Percentiles rank a stretch among this genome's conserved stretches.
Evolutionary conservation across 176 grass and related monocot species (phyloP).

Genomic region (Tillandsia fasciculata): DNA sequence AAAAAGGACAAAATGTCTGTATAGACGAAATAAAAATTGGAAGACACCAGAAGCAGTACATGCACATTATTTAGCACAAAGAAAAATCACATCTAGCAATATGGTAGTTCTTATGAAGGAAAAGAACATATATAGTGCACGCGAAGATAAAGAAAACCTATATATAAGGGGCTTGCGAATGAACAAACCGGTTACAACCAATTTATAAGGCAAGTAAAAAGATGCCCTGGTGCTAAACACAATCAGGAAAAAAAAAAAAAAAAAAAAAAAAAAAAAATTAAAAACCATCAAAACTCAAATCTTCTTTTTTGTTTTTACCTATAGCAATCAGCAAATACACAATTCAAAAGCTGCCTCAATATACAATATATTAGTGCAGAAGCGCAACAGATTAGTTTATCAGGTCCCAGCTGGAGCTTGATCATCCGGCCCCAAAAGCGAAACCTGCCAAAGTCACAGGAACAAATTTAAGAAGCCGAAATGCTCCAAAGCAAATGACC

Average conservation of each 20-base stretch:
- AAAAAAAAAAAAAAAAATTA: conserved; percentile 10
- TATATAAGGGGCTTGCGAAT: not conserved
- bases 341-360: conserved; percentile 32
- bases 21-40: no score
- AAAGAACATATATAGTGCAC: not conserved
- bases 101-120: not conserved
- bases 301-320: conserved; percentile 31
- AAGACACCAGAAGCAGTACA: no score
- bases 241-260: conserved; percentile 28
- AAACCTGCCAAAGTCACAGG: conserved; percentile 30
- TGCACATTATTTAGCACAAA: no score
- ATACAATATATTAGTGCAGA: conserved; percentile 23
- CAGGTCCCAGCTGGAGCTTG: conserved; percentile 27
- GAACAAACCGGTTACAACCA: not conserved
- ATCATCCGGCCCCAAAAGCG: conserved; percentile 58
- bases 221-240: conserved; percentile 37
- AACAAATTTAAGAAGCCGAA: not conserved
- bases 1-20: no score
- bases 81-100: not conserved
- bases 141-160: not conserved
- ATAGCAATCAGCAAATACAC: conserved; percentile 28
- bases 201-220: conserved; percentile 14
- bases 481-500: not conserved
- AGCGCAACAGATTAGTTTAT: conserved; percentile 5
- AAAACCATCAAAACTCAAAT: conserved; percentile 21